Base-by-base conservation (phyloP, 2,329 filamentous ascomycete genomes). In the Myriosclerotinia duriaeana region DNA sequence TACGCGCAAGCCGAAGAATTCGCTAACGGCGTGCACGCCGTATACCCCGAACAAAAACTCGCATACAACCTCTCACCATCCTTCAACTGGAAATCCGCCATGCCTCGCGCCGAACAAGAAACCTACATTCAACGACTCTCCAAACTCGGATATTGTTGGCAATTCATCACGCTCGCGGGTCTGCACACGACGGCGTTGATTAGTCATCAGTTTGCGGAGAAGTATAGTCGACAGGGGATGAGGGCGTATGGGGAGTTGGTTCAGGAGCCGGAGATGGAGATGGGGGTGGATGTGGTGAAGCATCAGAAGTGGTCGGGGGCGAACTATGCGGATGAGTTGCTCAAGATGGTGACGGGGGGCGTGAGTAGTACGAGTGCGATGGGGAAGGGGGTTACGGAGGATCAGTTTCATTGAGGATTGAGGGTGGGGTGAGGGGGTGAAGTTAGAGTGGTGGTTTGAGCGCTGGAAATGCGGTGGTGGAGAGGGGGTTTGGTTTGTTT, bases 71-170 rank as follows among this genome's bases (percentile, higher is more conserved):
- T 99, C 71, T 97, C 93, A 0, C 95, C 95, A 40, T 97, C 93
- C 4, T 99, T 99, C 89, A 99, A 99, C 87, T 99, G 95, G 95
- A 98, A 98, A 84, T 85, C 93, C 67, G 95, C 94, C 74, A 97
- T 97, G 93, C 85, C 92, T 54, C 87, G 90, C 72, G 84, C 85
- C 64, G 94, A 98, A 78, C 95, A 99, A 81, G 92, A 97, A 82
- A 99, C 95, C 26, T 99, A 98, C 82, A 99, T 99, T 82, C 83
- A 88, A 70, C 91, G 95, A 53, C 90, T 99, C 52, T 93, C 89
- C 69, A 76, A 82, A 70, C 86, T 99, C 59, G 95, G 95, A 70
- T 99, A 99, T 86, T 96, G 92, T 87, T 99, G 95, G 95, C 95
- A 99, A 80, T 99, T 99, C 84, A 99, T 99, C 83, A 99, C 95